These are phyloP conservation scores for Petunia axillaris DNA, from an alignment of 257 asterid species.

Conservation along the genomic window DNA sequence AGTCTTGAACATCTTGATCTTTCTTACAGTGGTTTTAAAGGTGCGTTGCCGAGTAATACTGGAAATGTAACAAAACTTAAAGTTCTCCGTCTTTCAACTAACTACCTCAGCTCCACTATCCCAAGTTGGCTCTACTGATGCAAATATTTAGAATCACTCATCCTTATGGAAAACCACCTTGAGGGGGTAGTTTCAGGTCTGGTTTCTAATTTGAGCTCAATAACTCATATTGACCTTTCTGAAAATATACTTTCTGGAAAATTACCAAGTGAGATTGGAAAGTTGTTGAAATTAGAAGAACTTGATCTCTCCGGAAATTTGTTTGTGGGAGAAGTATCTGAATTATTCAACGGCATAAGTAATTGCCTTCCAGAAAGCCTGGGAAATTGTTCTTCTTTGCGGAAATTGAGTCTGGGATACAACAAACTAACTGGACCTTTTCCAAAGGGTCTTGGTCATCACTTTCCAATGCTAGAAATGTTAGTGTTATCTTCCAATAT, in stretches of 20 bases:
- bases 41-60: constrained; percentile 25
- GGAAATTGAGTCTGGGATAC: neutral
- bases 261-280: constrained; percentile 31
- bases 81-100: neutral
- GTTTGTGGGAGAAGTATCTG: constrained; percentile 30
- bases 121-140: constrained; percentile 39
- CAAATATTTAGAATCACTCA: constrained; percentile 24
- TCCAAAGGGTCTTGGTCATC: constrained; percentile 32
- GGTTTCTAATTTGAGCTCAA: constrained; percentile 35
- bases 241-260: constrained; percentile 30
- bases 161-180: neutral
- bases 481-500: neutral
- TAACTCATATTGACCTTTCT: constrained; percentile 13
- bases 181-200: constrained; percentile 32
- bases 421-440: neutral
- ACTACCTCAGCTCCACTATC: constrained; percentile 32
- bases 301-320: constrained; percentile 15
- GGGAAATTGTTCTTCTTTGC: neutral
- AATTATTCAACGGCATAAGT: constrained; percentile 31
- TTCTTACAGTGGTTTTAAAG: neutral
- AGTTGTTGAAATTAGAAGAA: neutral
- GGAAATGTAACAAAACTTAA: constrained; percentile 37
- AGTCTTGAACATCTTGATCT: neutral
- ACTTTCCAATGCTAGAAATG: neutral
- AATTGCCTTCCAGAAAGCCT: constrained; percentile 12